Conservation (phyloP, 345 rosid species). For the Eucalyptus camaldulensis region DNA sequence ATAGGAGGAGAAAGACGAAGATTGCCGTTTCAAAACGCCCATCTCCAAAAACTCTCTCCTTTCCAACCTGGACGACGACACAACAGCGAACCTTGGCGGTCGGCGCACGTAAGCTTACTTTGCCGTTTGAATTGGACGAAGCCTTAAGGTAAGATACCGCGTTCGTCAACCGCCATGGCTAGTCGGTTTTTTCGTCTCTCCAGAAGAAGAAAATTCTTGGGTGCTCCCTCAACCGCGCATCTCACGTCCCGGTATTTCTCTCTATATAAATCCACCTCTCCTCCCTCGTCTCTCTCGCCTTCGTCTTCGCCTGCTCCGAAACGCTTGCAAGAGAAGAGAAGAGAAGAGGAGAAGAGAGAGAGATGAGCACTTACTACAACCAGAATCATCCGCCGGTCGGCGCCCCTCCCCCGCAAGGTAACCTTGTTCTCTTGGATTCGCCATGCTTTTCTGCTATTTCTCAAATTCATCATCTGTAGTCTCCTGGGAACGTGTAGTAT, state of each 20-base stretch:
- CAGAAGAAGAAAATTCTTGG: neutral
- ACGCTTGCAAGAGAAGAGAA: neutral
- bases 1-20: neutral
- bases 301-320: neutral
- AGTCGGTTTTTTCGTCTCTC: neutral
- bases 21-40: neutral
- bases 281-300: neutral
- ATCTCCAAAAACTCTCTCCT: neutral
- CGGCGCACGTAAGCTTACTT: neutral
- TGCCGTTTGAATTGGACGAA: neutral
- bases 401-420: conserved; percentile 69
- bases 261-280: neutral
- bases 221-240: neutral
- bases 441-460: neutral
- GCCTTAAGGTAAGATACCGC: neutral
- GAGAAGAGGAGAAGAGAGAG: neutral
- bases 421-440: neutral
- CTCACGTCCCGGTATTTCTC: neutral
- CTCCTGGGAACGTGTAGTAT: neutral
- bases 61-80: neutral
- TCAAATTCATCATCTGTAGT: neutral
- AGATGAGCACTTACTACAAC: conserved; percentile 32
- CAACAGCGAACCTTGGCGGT: neutral
- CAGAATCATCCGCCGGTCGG: conserved; percentile 50
- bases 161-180: neutral